Evolutionary conservation across 306 rosid genomes (phyloP), one percentile per base, ranked within the genome.

Genomic region (Begonia peltatifolia): DNA sequence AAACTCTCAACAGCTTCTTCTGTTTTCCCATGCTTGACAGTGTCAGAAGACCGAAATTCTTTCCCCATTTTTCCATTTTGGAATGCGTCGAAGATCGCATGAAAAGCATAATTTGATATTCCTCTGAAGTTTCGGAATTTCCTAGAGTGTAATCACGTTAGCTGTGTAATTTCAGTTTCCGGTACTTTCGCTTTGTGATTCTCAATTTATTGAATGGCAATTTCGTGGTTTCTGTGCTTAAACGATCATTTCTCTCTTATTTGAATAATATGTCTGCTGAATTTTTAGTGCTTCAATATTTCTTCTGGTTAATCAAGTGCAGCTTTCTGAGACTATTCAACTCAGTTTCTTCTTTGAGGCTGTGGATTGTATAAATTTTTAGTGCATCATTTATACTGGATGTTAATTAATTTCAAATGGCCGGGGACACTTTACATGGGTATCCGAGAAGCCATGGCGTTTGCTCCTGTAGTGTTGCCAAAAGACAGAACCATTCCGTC

Each of bases 1-100:
- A 30, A 15, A 54, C 55, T 17, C 56, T 60, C 54, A 20, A 14
- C 43, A 42, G 35, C 35, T 54, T 42, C 18, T 51, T 61, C 55
- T 30, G 15, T 51, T 48, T 46, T 15, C 46, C 68, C 72, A 42
- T 42, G 71, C 54, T 57, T 48, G 22, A 4, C 23, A 57, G 63
- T 76, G 67, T 58, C 36, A 18, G 38, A 11, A 46, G 9, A 52
- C 60, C 44, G 14, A 50, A 15, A 7, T 43, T 36, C 42, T 56
- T 68, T 11, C 35, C 50, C 2, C 11, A 25, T 9, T 47, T 38
- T 41, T 18, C 56, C 46, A 10, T 0, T 20, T 52, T 13, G 5
- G 12, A n/a, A 2, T 54, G 13, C 47, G 5, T 41, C 42, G 23
- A 63, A 46, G 23, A 3, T 43, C 50, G 38, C 42, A 22, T 44